Percentiles rank a stretch among this genome's conserved stretches.
Conservation (phyloP, 2,329 filamentous ascomycete species). For the Akanthomyces lecanii region DNA sequence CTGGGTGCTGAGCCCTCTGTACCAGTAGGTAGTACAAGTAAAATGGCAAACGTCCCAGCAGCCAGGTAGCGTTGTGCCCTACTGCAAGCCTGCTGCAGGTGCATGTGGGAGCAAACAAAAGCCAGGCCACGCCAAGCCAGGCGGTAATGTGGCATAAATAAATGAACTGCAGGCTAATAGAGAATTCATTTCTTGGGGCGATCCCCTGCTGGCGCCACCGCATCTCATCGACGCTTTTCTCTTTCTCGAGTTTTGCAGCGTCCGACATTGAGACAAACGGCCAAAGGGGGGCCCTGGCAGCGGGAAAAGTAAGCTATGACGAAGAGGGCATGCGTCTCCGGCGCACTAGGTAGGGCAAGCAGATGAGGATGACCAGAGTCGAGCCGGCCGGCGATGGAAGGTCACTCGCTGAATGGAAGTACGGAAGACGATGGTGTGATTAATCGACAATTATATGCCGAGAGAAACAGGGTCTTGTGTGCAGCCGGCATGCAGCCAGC, state of each 20-base stretch:
- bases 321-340: constrained; percentile 2
- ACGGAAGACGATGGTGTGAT: neutral
- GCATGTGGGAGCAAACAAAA: constrained; percentile 6
- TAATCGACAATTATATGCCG: no score
- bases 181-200: neutral
- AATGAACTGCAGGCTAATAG: neutral
- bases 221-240: constrained; percentile 6
- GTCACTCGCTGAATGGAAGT: no score
- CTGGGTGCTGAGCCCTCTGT: neutral
- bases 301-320: constrained; percentile 11
- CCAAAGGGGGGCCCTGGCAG: neutral
- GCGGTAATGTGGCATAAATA: constrained; percentile 5
- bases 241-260: neutral
- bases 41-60: neutral
- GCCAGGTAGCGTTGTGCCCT: neutral
- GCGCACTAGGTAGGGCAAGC: neutral
- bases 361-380: neutral
- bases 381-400: neutral
- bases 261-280: constrained; percentile 5
- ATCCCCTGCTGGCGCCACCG: constrained; percentile 7
- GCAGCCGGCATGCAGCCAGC: neutral
- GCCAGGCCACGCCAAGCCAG: neutral
- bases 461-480: neutral
- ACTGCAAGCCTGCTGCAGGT: constrained; percentile 10
- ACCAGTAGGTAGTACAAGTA: neutral